Conservation (phyloP, 768 basidiomycete genomes). For the Lentinula detonsa region DNA sequence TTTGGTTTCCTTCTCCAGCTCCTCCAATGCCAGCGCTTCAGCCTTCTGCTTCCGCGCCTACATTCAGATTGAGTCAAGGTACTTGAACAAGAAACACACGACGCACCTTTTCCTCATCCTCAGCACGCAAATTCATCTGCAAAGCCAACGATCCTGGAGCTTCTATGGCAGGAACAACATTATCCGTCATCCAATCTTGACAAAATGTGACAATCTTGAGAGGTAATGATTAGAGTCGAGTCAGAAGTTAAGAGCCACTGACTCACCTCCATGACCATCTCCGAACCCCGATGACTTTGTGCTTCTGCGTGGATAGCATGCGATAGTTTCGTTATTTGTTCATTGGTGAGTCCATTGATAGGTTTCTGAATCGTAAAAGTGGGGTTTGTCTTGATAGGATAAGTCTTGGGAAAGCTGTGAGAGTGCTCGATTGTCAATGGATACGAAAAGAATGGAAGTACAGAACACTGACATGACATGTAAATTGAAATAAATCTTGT, state of each 20-base stretch:
- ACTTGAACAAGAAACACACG: not conserved
- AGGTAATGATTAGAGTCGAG: not conserved
- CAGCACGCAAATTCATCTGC: slow-evolving; percentile 72
- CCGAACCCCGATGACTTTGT: slow-evolving; percentile 57
- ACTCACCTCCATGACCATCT: slow-evolving; percentile 74
- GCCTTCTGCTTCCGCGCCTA: slow-evolving; percentile 51
- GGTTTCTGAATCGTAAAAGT: slow-evolving; percentile 66
- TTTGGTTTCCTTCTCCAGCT: slow-evolving; percentile 42
- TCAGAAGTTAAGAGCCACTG: not conserved
- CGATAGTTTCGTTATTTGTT: slow-evolving; percentile 51
- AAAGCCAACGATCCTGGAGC: slow-evolving; percentile 66
- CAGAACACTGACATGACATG: slow-evolving; percentile 54
- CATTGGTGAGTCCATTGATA: slow-evolving; percentile 48
- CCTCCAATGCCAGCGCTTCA: slow-evolving; percentile 48
- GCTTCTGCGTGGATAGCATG: slow-evolving; percentile 62
- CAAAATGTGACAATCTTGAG: slow-evolving; percentile 56
- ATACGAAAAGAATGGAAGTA: not conserved
- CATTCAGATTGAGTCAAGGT: not conserved
- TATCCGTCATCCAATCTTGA: slow-evolving; percentile 64
- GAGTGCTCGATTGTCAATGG: not conserved
- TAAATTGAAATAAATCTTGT: slow-evolving; percentile 59
- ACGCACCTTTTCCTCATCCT: slow-evolving; percentile 58
- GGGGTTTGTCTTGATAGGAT: slow-evolving; percentile 67
- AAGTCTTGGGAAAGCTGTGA: slow-evolving; percentile 72
- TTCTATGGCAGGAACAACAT: slow-evolving; percentile 53